These are phyloP conservation scores for Eucalyptus sp. DNA, from an alignment of 345 rosid species.

Conservation along the genomic window DNA sequence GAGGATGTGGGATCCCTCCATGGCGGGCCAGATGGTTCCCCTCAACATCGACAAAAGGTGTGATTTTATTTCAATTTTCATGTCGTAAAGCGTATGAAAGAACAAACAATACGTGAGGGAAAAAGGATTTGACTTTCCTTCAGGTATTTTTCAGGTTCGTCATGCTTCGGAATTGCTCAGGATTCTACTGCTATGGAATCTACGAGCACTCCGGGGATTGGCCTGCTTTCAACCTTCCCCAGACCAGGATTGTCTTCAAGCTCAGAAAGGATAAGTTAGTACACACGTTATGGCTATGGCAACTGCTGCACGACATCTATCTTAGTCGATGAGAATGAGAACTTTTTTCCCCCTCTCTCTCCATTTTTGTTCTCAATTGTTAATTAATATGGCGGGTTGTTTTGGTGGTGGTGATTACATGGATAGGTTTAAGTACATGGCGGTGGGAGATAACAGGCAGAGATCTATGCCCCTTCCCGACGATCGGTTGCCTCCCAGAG, in stretches of 20 bases:
- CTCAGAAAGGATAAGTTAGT: slow-evolving; percentile 68
- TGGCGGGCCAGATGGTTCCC: slow-evolving; percentile 24
- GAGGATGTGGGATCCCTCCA: slow-evolving; percentile 24
- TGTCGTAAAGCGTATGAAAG: too few species aligned
- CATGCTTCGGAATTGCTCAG: slow-evolving; percentile 55
- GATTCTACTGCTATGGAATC: slow-evolving; percentile 74
- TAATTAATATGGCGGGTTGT: background rate
- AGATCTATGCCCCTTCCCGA: slow-evolving; percentile 73
- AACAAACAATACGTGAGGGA: background rate
- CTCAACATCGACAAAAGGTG: slow-evolving; percentile 52
- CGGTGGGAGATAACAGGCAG: slow-evolving; percentile 50
- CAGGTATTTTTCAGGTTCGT: slow-evolving; percentile 31
- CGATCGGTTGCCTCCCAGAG: slow-evolving; percentile 44
- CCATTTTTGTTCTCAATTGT: background rate
- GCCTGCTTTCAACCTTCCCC: slow-evolving; percentile 77
- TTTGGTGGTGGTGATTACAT: background rate
- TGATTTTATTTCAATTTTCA: background rate
- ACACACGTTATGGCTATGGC: background rate
- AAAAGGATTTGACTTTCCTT: background rate
- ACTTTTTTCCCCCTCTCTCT: background rate
- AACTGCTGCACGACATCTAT: background rate
- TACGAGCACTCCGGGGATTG: slow-evolving; percentile 63
- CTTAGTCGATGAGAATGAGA: background rate
- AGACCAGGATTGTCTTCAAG: slow-evolving; percentile 72
- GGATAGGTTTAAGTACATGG: slow-evolving; percentile 69